These are phyloP conservation scores for Sporothrix pallida DNA, from an alignment of 2,329 filamentous ascomycete species.

Conservation along the genomic window DNA sequence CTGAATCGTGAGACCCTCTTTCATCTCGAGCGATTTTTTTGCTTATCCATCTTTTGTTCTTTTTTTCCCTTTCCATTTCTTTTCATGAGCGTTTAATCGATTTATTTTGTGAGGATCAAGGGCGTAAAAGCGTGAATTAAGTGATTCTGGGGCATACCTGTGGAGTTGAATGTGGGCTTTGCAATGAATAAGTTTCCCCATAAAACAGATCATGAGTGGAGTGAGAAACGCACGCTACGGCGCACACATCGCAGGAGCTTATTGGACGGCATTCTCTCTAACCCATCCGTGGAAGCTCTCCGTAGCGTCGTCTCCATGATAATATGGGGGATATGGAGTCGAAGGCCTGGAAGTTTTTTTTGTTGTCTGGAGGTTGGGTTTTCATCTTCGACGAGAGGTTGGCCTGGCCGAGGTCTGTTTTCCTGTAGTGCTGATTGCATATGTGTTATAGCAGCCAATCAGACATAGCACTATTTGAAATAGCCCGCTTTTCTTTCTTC, in stretches of 20 bases:
- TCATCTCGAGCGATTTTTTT: neutral
- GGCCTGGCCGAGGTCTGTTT: conserved; percentile 11
- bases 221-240: conserved; percentile 14
- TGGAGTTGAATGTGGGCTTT: neutral
- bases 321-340: conserved; percentile 17
- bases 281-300: neutral
- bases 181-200: conserved; percentile 26
- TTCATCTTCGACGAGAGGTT: neutral
- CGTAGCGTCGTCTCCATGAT: conserved; percentile 18
- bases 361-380: neutral
- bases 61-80: neutral
- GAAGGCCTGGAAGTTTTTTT: neutral
- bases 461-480: neutral
- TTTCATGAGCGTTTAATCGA: neutral
- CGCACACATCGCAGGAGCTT: neutral
- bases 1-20: conserved; percentile 13
- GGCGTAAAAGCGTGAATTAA: neutral
- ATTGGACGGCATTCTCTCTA: neutral
- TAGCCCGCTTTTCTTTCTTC: neutral
- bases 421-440: neutral
- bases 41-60: no score
- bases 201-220: conserved; percentile 28
- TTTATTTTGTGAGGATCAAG: neutral
- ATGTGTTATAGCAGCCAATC: conserved; percentile 19
- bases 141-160: neutral